These are phyloP conservation scores for Ceratocystis huliohia DNA, from an alignment of 2,329 filamentous ascomycete species.

Conservation along the genomic window DNA sequence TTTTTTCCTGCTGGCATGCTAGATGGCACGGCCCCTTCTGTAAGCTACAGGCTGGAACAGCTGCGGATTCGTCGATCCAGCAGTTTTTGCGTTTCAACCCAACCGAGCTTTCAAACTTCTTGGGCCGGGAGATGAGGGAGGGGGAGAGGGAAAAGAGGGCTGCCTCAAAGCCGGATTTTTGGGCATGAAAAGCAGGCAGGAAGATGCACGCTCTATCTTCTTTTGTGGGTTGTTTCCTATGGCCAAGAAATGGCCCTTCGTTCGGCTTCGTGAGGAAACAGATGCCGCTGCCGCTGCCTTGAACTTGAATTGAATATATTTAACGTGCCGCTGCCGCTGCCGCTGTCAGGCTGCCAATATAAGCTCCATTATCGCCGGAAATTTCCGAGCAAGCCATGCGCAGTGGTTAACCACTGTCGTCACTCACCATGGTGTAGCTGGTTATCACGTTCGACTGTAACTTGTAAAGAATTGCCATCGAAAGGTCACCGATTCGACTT, in stretches of 20 bases:
- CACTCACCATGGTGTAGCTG: slow-evolving; percentile 20
- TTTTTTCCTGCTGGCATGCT: too few species aligned
- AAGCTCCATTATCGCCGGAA: neutral
- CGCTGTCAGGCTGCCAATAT: neutral
- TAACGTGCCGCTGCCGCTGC: neutral
- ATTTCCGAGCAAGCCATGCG: slow-evolving; percentile 13
- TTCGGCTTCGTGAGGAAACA: neutral
- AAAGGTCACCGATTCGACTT: slow-evolving; percentile 12
- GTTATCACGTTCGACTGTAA: slow-evolving; percentile 20
- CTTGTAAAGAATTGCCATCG: slow-evolving; percentile 5
- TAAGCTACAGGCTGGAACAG: neutral
- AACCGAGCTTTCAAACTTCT: neutral
- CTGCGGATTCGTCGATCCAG: neutral
- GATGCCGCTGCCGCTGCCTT: neutral
- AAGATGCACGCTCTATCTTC: neutral
- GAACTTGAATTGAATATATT: too few species aligned
- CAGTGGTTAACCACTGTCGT: slow-evolving; percentile 17
- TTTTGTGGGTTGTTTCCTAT: too few species aligned
- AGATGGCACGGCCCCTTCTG: neutral
- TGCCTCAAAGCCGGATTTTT: too few species aligned
- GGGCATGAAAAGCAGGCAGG: neutral
- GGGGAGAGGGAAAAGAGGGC: neutral
- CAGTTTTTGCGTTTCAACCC: neutral
- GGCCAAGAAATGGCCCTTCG: too few species aligned
- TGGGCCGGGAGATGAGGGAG: neutral